Evolutionary conservation across 2,329 filamentous ascomycete species (phyloP), one percentile per base, ranked within the genome.

Genomic region (Rachicladosporium sp.): DNA sequence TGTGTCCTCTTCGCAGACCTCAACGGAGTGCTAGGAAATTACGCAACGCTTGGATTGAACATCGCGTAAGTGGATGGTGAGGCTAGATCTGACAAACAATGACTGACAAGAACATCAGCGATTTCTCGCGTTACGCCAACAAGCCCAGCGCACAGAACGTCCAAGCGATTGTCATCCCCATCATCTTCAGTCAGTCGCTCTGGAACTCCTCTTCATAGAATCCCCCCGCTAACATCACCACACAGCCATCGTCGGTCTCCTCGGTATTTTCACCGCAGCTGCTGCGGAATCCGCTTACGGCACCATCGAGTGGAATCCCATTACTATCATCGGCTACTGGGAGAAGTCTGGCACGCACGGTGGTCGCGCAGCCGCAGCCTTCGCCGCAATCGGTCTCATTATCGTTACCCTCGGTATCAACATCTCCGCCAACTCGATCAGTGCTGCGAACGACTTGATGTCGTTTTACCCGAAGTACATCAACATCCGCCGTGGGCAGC

Each of bases 211-310:
- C 15, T 19, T 19, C 15, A 19, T 19, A 19, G 15, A 19, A 19
- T 19, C 15, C 15, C 15, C 15, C 15, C 15, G 15, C 15, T 19
- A 19, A 19, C 15, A 19, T 19, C 15, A 19, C 15, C 15, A 19
- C 15, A 19, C 15, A 19, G 15, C 51, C n/a, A 43, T 52, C 21
- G 49, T 49, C 68, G 50, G 56, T 64, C 33, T 71, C 69, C 55
- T 71, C 43, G 74, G 74, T 23, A 76, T 78, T 46, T 64, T 74
- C 31, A 72, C 73, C 7, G 71, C 74, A 0, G 71, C 70, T 0
- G 72, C 74, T 5, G 65, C 65, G 19, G 60, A 65, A 31, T 64
- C 69, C 5, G 66, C 70, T 40, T 73, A 69, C 36, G 73, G 70
- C 39, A 45, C 64, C 21, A 60, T 67, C 23, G 38, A 63, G 41